These are phyloP conservation scores for Leptographium wingfieldii DNA, from an alignment of 2,329 filamentous ascomycete genomes.

Conservation along the genomic window DNA sequence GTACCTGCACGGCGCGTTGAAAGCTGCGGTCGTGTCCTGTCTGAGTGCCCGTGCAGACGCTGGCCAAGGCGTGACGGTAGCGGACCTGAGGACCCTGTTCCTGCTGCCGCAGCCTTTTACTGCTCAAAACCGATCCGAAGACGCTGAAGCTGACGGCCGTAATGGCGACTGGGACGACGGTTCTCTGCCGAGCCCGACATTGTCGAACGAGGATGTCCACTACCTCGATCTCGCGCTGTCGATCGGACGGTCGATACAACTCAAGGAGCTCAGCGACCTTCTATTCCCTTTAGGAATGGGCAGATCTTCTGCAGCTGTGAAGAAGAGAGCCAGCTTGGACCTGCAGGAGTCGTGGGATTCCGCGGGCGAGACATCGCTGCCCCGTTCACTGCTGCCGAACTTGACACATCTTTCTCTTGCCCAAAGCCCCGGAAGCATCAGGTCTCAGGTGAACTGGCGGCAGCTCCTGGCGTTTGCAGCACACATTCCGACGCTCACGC, in stretches of 20 bases:
- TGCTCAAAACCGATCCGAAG: not conserved
- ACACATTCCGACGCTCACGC: constrained; percentile 42
- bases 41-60: constrained; percentile 22
- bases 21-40: constrained; percentile 38
- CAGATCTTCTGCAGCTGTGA: not conserved
- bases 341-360: constrained; percentile 42
- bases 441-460: constrained; percentile 28
- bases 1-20: constrained; percentile 39
- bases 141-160: constrained; percentile 14
- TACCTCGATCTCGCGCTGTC: constrained; percentile 42
- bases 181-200: constrained; percentile 12
- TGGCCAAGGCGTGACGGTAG: constrained; percentile 27
- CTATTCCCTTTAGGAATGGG: constrained; percentile 24
- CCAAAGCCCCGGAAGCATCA: constrained; percentile 21
- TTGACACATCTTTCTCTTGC: constrained; percentile 50
- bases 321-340: constrained; percentile 5
- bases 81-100: constrained; percentile 38
- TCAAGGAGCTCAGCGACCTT: constrained; percentile 40
- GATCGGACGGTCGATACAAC: constrained; percentile 34
- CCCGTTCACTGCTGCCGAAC: constrained; percentile 35
- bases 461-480: constrained; percentile 41
- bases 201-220: constrained; percentile 32
- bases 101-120: constrained; percentile 17
- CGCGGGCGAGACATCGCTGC: constrained; percentile 16
- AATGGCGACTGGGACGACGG: constrained; percentile 7